Conservation (phyloP, 164 flowering plant genomes). For the Magnolia sinica region DNA sequence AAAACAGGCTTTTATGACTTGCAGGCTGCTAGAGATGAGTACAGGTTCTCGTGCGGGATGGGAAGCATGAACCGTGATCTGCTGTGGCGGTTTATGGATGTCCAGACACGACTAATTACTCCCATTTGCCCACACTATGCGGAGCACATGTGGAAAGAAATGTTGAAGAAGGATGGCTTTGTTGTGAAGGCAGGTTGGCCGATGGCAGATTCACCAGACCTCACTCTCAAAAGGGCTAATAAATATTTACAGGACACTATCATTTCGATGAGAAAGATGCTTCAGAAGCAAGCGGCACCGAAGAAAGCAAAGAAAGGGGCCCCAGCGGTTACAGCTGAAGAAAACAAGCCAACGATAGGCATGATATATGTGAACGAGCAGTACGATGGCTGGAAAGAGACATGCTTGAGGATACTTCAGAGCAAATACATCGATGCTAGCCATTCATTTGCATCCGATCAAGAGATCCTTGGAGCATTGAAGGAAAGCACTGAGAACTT, state of each 20-base stretch:
- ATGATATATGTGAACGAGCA: constrained; percentile 74
- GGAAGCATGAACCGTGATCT: constrained; percentile 77
- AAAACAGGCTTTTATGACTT: constrained; percentile 88
- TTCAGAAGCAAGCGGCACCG: constrained; percentile 60
- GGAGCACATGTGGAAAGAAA: constrained; percentile 73
- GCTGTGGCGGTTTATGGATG: constrained; percentile 76
- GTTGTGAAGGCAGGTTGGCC: constrained; percentile 87
- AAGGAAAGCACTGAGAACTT: constrained; percentile 45
- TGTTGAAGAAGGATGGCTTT: constrained; percentile 71
- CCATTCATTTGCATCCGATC: constrained; percentile 57
- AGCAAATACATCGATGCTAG: constrained; percentile 40
- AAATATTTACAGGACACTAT: constrained; percentile 78
- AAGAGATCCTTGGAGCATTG: constrained; percentile 54
- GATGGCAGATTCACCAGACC: constrained; percentile 51
- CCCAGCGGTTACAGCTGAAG: constrained; percentile 29
- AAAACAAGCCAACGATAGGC: constrained; percentile 38
- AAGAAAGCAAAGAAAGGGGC: constrained; percentile 62
- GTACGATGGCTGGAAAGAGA: constrained; percentile 85
- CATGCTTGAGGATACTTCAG: constrained; percentile 63
- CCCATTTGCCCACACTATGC: constrained; percentile 94
- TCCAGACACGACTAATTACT: constrained; percentile 79
- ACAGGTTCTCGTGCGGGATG: constrained; percentile 73
- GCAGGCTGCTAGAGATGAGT: constrained; percentile 90
- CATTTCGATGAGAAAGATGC: constrained; percentile 68
- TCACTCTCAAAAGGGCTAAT: constrained; percentile 67